A percentile compares a stretch with the other conserved stretches of the same genome.
phyloP scores from a whole-genome alignment of 176 grass and related monocot species.

The Carex pumila region DNA sequence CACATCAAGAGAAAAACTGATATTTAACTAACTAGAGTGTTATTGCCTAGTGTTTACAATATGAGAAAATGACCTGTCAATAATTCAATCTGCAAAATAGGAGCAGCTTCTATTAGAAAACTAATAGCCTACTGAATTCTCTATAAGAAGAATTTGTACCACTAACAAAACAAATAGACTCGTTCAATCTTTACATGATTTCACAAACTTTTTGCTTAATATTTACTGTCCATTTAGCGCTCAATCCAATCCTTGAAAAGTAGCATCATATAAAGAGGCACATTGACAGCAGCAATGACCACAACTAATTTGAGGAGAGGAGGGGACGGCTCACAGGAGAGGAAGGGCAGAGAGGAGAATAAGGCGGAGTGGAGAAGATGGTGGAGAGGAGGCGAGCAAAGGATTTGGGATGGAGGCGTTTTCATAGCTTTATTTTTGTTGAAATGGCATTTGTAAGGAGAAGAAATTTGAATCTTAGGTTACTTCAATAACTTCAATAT shows the following conservation, averaged over 20 bases:
- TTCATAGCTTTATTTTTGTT: too few relatives aligned
- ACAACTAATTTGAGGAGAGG: conserved; percentile 37
- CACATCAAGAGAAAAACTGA: not conserved
- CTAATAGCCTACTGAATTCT: not conserved
- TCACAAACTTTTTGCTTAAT: not conserved
- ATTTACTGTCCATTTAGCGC: conserved; percentile 27
- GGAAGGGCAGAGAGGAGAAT: too few relatives aligned
- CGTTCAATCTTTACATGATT: not conserved
- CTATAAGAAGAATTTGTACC: not conserved
- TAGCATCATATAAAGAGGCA: conserved; percentile 96
- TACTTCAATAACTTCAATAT: too few relatives aligned
- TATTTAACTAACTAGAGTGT: not conserved
- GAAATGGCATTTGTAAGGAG: too few relatives aligned
- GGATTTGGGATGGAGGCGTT: too few relatives aligned
- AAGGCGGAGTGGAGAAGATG: too few relatives aligned
- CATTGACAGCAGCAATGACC: conserved; percentile 63
- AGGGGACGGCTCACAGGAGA: too few relatives aligned
- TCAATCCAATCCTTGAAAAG: conserved; percentile 96
- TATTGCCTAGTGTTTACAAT: not conserved
- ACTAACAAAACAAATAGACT: conserved; percentile 9
- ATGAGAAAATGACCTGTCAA: not conserved
- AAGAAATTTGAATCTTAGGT: too few relatives aligned
- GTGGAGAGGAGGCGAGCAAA: too few relatives aligned
- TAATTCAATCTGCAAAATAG: not conserved
- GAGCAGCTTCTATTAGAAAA: not conserved